These are phyloP conservation scores for Scheffersomyces stipitis DNA, from an alignment of 805 yeast species.

Conservation along the genomic window DNA sequence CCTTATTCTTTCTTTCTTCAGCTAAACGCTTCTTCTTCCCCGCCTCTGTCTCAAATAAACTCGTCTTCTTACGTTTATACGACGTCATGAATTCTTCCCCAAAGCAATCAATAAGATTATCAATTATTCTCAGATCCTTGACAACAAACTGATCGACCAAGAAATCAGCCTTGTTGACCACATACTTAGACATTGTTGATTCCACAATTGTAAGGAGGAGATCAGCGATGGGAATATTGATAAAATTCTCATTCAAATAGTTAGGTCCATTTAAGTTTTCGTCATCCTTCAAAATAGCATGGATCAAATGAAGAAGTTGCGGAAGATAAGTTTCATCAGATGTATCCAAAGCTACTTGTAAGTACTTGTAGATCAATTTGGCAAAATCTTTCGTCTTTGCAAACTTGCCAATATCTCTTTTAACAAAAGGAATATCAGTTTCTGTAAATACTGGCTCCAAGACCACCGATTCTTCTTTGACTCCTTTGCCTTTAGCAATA, in stretches of 20 bases:
- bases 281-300: constrained; percentile 59
- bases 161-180: constrained; percentile 55
- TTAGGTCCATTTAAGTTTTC: constrained; percentile 39
- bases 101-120: constrained; percentile 53
- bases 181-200: constrained; percentile 47
- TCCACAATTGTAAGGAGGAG: constrained; percentile 52
- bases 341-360: constrained; percentile 51
- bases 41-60: constrained; percentile 48
- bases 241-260: constrained; percentile 44
- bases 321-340: constrained; percentile 56
- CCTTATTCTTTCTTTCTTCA: constrained; percentile 58
- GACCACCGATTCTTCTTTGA: constrained; percentile 43
- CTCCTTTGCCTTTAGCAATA: constrained; percentile 37
- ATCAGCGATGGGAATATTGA: constrained; percentile 57
- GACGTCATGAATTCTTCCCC: constrained; percentile 54
- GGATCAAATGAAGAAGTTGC: constrained; percentile 64
- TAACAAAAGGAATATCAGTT: constrained; percentile 33
- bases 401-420: constrained; percentile 44
- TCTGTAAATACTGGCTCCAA: constrained; percentile 44
- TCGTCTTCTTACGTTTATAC: constrained; percentile 47
- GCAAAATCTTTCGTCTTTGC: constrained; percentile 54
- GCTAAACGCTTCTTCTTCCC: constrained; percentile 60
- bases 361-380: constrained; percentile 55
- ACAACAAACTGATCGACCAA: constrained; percentile 51
- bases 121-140: constrained; percentile 50